Conservation (phyloP, 192 early-diverging fungal genomes). For the Pecoramyces ruminantium region DNA sequence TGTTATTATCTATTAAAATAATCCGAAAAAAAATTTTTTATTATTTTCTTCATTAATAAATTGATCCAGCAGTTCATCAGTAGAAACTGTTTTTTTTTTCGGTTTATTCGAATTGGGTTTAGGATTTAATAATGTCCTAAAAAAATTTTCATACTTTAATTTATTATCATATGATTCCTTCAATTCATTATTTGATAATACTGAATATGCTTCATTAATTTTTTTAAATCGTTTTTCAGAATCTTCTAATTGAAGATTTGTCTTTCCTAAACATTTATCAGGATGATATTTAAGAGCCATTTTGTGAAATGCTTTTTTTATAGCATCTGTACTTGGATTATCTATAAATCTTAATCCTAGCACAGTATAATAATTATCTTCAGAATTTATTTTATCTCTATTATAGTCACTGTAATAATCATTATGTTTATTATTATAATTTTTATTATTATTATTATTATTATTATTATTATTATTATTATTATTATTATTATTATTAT, state of each 20-base stretch:
- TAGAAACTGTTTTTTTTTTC: background rate
- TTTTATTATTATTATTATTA: too few relatives aligned
- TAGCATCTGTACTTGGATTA: background rate
- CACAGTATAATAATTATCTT: background rate
- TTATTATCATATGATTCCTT: background rate
- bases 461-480: background rate
- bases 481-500: background rate
- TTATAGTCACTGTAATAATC: too few relatives aligned
- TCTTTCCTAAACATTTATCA: background rate
- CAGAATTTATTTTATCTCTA: too few relatives aligned
- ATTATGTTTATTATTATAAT: too few relatives aligned
- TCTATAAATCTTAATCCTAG: background rate
- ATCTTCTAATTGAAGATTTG: background rate
- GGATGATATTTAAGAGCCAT: background rate
- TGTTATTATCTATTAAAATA: too few relatives aligned
- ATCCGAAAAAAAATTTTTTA: too few relatives aligned
- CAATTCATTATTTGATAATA: background rate
- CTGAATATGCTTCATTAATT: background rate
- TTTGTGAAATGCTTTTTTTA: background rate
- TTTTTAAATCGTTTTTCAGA: background rate
- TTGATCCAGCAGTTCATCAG: background rate
- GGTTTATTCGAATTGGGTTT: background rate
- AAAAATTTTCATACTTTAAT: background rate
- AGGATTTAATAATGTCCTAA: background rate
- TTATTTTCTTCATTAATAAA: background rate